Evolutionary conservation across 768 basidiomycete genomes (phyloP), one percentile per base, ranked within the genome.

Genomic region (Russula foetens): DNA sequence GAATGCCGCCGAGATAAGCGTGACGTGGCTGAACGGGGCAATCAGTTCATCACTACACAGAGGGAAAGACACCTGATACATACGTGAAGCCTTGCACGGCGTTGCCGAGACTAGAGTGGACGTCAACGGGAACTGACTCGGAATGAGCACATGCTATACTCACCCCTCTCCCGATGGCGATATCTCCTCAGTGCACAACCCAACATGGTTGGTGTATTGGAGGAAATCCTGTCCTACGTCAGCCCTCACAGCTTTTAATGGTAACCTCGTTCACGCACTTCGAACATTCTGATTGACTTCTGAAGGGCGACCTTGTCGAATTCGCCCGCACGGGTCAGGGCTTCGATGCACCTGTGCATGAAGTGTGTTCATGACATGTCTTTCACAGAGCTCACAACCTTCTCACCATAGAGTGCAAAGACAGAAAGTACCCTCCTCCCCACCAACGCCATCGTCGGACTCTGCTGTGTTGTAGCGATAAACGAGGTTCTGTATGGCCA

Each of bases 381-480:
- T 38, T 6, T 24, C 17, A 15, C 2, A 17, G 19, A 54, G 29
- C n/a, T 6, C 8, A 11, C 26, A 21, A 45, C 14, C 9, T 41
- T 49, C 56, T 7, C 53, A 88, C 90, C 88, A 92, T 7, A 92
- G 71, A 0, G 89, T 91, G 68, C 92, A 94, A 49, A 98, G 75
- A 62, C 91, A 92, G 74, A 98, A 97, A 0, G 90, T 94, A 2
- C 95, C 95, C 73, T 97, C 95, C 64, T 96, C 92, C 1, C 95
- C 94, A 1, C 96, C 95, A 14, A 98, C 92, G 7, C 96, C 96
- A 67, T 98, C 96, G 59, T 90, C 86, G 0, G 90, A 85, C 70
- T 89, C 89, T 26, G 71, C 74, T 14, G 89, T 86, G 69, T 98
- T 92, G 71, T 98, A 98, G 8, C 95, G 85, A 69, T 89, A 96